phyloP scores from a whole-genome alignment of 306 rosid species.

The Vigna unguiculata region DNA sequence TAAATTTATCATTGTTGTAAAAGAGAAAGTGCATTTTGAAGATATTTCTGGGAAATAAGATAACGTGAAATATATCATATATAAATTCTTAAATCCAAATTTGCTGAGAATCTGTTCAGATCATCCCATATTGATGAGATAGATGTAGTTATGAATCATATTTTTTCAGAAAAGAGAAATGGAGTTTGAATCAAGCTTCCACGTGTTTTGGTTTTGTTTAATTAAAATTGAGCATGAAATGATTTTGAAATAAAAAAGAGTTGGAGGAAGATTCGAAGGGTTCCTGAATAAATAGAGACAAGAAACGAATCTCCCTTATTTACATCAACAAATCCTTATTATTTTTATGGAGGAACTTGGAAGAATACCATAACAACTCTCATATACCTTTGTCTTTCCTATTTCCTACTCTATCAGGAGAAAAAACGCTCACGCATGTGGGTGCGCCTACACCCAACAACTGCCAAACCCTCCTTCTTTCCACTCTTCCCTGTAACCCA shows the following conservation, averaged over 20 bases:
- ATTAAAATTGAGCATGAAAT: background rate
- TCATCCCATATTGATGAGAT: no score
- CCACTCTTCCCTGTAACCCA: constrained; percentile 34
- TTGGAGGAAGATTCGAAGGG: constrained; percentile 28
- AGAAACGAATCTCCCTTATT: constrained; percentile 53
- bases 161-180: background rate
- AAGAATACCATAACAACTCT: constrained; percentile 35
- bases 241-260: background rate
- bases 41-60: no score
- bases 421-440: constrained; percentile 34
- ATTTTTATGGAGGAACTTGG: constrained; percentile 16
- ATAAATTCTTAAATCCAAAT: no score
- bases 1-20: no score
- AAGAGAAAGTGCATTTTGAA: no score
- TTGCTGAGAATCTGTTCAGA: no score
- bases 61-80: no score
- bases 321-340: constrained; percentile 36
- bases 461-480: constrained; percentile 44
- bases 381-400: constrained; percentile 39
- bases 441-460: constrained; percentile 16
- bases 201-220: background rate
- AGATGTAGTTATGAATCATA: background rate
- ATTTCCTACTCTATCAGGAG: constrained; percentile 20
- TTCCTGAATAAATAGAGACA: constrained; percentile 29
- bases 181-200: background rate